Evolutionary conservation across 139 green algal species (phyloP).

Genomic region (Micractinium conductrix): DNA sequence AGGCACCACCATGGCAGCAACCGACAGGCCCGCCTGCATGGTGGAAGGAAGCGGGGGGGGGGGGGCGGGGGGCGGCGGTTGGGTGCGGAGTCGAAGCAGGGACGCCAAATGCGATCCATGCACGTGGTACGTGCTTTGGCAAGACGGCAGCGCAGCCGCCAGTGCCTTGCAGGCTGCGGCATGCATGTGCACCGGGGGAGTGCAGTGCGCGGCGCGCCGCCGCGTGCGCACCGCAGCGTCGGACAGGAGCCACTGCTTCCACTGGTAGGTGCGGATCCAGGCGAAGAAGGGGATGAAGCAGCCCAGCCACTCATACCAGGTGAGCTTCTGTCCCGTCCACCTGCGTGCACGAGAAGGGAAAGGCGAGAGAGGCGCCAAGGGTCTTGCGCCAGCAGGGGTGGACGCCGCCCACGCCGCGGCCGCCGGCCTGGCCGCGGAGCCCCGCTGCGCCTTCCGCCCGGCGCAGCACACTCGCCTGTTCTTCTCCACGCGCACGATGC

Average conservation of each 20-base stretch:
- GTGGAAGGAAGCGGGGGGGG: slow-evolving; percentile 24
- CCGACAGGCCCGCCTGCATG: slow-evolving; percentile 70
- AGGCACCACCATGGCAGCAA: slow-evolving; percentile 80
- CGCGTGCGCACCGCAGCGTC: background rate
- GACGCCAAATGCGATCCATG: no score
- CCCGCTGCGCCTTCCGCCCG: no score
- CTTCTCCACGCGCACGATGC: background rate
- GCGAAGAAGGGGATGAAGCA: slow-evolving; percentile 58
- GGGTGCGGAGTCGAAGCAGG: no score
- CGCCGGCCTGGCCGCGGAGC: background rate
- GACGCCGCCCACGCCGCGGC: background rate
- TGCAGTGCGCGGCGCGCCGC: no score
- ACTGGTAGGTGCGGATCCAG: slow-evolving; percentile 69
- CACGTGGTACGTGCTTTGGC: no score
- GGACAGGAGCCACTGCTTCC: slow-evolving; percentile 42
- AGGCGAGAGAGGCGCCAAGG: no score
- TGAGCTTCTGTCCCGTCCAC: background rate
- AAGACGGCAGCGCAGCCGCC: no score
- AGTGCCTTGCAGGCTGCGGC: no score
- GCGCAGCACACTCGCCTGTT: background rate
- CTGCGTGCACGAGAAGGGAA: background rate
- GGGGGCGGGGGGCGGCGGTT: background rate
- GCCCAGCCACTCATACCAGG: background rate
- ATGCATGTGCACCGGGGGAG: no score
- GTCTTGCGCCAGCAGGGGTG: no score